Evolutionary conservation across 495 filamentous ascomycete genomes (phyloP), one percentile per base, ranked within the genome.

Genomic region (Penicillium simplicissimum): DNA sequence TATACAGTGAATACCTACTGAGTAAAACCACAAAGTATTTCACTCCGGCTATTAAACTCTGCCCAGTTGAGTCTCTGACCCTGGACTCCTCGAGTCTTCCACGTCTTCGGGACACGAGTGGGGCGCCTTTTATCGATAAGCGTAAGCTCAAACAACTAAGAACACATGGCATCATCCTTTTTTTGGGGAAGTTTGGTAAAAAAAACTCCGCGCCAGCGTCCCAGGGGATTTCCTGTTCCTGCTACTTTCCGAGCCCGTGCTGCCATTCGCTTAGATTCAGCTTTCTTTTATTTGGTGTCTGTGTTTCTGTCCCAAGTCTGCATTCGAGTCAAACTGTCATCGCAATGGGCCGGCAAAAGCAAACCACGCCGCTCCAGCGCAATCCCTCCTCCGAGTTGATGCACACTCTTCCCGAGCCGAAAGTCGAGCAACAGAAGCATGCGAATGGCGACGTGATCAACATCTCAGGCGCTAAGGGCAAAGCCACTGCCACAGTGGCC

Each of bases 311-410:
- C 40, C 59, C 33, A 19, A 43, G 28, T 54, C 37, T 31, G 21
- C 40, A 10, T 53, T 23, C 23, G 17, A 48, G 21, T 58, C 55
- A 9, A n/a, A 31, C 28, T n/a, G 25, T n/a, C 13, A 15, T 47
- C 52, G 58, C 67, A 67, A 93, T 93, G 90, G 89, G 88, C 61
- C 84, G 89, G 63, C 81, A 81, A 59, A 92, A 93, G 71, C 88
- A 90, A 78, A 69, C 84, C 40, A 80, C 81, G 58, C 88, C 90
- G 13, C 68, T 89, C 49, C 85, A 86, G 71, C 82, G 89, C 70
- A 81, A 84, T 56, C 76, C 84, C 1, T 91, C 88, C 13, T 88
- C 86, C 11, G 84, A 89, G 61, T 83, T 85, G 65, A 74, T 76
- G 72, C 66, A 80, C 64, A 72, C 69, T 64, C 67, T 61, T n/a